Base-by-base conservation (phyloP, 2,329 filamentous ascomycete genomes). In the Ophiognomonia clavigignenti-juglandacearum region DNA sequence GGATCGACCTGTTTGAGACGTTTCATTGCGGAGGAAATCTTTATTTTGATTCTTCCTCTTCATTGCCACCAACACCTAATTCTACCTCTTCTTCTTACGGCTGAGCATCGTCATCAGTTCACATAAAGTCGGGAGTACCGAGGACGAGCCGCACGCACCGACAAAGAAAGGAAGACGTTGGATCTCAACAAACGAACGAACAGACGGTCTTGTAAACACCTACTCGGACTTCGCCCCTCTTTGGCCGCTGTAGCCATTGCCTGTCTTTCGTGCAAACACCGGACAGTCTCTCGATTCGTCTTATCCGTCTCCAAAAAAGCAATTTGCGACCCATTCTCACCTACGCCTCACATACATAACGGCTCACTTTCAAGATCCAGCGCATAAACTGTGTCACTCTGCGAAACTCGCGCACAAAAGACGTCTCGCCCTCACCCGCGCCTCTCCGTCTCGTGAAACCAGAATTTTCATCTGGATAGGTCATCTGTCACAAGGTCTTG, bases 131-230 rank as follows among this genome's bases (percentile, higher is more conserved):
- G 14, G 26, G 20, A 2, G 19, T 6, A 10, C 31, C 40, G 31
- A 40, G n/a, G 18, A n/a, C 24, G 37, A 20, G 38, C 23, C 32
- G 16, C 18, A 9, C 18, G 36, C 37, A 29, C 29, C 32, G 43
- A 41, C 22, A 43, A 38, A 47, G 50, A 47, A 52, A n/a, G n/a
- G n/a, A n/a, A n/a, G n/a, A n/a, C n/a, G n/a, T 47, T 45, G 47
- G 47, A 31, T 45, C 34, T 47, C 39, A 37, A 36, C 34, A 46
- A n/a, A n/a, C n/a, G n/a, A 36, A 34, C 35, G 26, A 18, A 45
- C 11, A 22, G 22, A 34, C 35, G 19, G n/a, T 24, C 38, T 39
- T 39, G n/a, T n/a, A n/a, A n/a, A n/a, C n/a, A n/a, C n/a, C 11
- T 43, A 36, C 42, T 20, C 23, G 27, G 27, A 8, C 26, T 14